Evolutionary conservation across 768 basidiomycete genomes (phyloP).

Genomic region (Boletus reticulatus): DNA sequence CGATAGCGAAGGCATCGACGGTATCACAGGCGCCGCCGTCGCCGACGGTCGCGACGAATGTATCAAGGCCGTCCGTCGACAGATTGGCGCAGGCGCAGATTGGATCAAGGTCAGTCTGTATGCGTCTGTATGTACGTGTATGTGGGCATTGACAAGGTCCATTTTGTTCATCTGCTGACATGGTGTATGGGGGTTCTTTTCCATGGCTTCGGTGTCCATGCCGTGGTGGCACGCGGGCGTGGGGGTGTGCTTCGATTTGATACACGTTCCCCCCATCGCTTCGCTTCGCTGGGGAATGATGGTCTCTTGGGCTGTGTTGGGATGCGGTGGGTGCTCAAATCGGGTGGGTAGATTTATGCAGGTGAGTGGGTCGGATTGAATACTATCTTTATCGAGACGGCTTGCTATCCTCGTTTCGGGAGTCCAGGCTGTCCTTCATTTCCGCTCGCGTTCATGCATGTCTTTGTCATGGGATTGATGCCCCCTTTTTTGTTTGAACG

Average conservation of each 20-base stretch:
- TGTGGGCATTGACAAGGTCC: neutral
- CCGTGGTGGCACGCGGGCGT: neutral
- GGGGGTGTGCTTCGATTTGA: conserved; percentile 8
- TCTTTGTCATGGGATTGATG: too few relatives aligned
- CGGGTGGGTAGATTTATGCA: conserved; percentile 45
- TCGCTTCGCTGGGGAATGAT: neutral
- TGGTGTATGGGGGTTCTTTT: too few relatives aligned
- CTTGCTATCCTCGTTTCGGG: neutral
- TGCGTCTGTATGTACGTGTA: conserved; percentile 2
- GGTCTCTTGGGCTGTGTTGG: neutral
- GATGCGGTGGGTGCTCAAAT: neutral
- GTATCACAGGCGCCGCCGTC: conserved; percentile 54
- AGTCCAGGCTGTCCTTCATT: conserved; percentile 10
- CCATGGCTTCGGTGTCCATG: too few relatives aligned
- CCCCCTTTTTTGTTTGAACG: too few relatives aligned
- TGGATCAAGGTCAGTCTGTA: conserved; percentile 18
- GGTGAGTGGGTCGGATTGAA: conserved; percentile 32
- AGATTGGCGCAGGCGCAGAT: conserved; percentile 60
- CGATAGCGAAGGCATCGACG: conserved; percentile 48
- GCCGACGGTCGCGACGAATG: conserved; percentile 59
- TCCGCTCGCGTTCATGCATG: neutral
- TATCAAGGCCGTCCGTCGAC: conserved; percentile 52
- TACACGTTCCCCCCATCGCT: conserved; percentile 9
- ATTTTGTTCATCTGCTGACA: neutral
- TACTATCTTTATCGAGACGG: neutral